Base-by-base conservation (phyloP, 73 alveolate species). In the Effrenium voratum region DNA sequence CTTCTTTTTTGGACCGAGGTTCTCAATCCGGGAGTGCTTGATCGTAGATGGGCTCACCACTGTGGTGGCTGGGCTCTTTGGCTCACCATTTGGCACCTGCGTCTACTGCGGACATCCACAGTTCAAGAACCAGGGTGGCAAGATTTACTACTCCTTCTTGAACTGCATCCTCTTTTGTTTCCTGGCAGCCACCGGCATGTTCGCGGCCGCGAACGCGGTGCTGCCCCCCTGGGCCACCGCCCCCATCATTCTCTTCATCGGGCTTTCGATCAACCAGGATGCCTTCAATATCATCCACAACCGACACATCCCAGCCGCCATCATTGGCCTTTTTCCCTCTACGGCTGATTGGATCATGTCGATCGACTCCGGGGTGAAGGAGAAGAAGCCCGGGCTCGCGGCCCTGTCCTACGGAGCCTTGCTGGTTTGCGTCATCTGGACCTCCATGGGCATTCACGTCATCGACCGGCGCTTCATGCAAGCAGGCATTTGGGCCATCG, bases 51-150 rank as follows among this genome's bases (percentile, higher is more conserved):
- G 96, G 73, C 43, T 88, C 75, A 88, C 96, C 49, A 88, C 96
- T 19, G 66, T 88, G 43, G 86, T 68, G 43, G 85, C 96, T 1
- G 96, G 85, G 55, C 73, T 88, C 41, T 88, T 88, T 75, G 96
- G 96, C 12, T 88, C 96, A 36, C 96, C 96, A 40, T 88, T 88
- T 49, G 96, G 96, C 36, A 88, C 96, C 57, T 88, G 96, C 41
- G 96, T 88, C 19, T 88, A 88, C 41, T 88, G 96, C 32, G 96
- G 96, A n/a, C 96, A 88, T 73, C 96, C 96, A 10, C 96, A 88
- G 96, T 88, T 88, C 86, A 88, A 88, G 86, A 52, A 66, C 32
- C 86, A 88, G 63, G 96, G 96, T 15, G 96, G 96, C 79, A 43
- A 63, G 96, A 88, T 88, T 75, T 88, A 88, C 86, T 88, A 88